Percentiles rank a stretch among this genome's conserved stretches.
Evolutionary conservation across 345 rosid genomes (phyloP).

Genomic region (Toxicodendron radicans): DNA sequence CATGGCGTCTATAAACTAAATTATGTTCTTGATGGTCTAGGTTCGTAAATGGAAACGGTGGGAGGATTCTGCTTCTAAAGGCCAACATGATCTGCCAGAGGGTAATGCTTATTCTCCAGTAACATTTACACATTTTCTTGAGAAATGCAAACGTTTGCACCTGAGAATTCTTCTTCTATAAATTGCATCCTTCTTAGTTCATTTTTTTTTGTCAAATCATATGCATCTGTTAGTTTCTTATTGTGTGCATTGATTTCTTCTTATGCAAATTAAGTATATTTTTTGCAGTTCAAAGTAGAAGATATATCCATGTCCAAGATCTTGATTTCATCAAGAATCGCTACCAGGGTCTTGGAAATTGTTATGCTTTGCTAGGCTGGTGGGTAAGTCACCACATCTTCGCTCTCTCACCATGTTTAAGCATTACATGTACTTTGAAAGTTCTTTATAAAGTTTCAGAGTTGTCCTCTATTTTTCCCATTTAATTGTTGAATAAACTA

Average conservation of each 20-base stretch:
- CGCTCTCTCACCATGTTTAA: no score
- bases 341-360: constrained; percentile 69
- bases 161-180: no score
- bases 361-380: constrained; percentile 55
- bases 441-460: neutral
- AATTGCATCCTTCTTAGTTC: no score
- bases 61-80: constrained; percentile 46
- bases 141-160: no score
- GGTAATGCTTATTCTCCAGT: constrained; percentile 24
- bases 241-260: no score
- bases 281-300: constrained; percentile 37
- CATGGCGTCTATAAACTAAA: neutral
- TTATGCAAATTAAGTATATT: no score
- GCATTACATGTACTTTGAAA: no score
- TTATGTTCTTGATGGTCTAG: constrained; percentile 27
- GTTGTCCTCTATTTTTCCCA: no score
- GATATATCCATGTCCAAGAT: constrained; percentile 53
- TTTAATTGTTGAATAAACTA: no score
- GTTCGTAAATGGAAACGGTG: constrained; percentile 62
- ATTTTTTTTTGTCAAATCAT: neutral
- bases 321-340: constrained; percentile 67
- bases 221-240: neutral
- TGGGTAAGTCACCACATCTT: constrained; percentile 43
- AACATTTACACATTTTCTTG: neutral
- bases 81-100: constrained; percentile 26